These are phyloP conservation scores for Gautieria morchelliformis DNA, from an alignment of 768 basidiomycete species.

Conservation along the genomic window DNA sequence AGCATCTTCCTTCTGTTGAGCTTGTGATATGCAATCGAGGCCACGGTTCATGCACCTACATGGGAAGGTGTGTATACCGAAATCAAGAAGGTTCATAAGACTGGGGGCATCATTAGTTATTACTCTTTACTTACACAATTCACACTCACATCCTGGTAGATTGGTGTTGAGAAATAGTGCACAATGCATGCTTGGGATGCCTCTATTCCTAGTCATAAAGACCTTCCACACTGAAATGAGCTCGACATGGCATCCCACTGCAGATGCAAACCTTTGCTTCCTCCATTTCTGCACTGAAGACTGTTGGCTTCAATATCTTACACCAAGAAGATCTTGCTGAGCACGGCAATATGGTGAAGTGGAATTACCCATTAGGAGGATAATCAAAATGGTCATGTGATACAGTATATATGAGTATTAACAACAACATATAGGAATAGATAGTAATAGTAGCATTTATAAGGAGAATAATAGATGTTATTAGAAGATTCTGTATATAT, in stretches of 20 bases:
- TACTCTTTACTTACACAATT: neutral
- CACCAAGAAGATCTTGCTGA: conserved; percentile 94
- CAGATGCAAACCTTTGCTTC: conserved; percentile 79
- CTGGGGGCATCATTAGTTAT: conserved; percentile 77
- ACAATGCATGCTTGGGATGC: conserved; percentile 96
- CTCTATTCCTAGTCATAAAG: conserved; percentile 80
- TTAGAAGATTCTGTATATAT: too few relatives aligned
- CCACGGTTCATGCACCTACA: conserved; percentile 90
- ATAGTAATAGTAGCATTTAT: too few relatives aligned
- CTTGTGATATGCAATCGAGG: conserved; percentile 79
- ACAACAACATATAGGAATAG: too few relatives aligned
- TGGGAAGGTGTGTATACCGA: conserved; percentile 95
- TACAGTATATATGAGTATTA: too few relatives aligned
- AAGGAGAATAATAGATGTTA: too few relatives aligned
- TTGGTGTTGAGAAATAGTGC: conserved; percentile 98
- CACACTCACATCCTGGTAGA: conserved; percentile 49
- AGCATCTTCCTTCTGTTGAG: neutral
- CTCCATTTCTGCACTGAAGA: conserved; percentile 67
- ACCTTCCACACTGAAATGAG: conserved; percentile 84
- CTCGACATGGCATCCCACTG: conserved; percentile 93
- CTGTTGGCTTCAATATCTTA: conserved; percentile 79
- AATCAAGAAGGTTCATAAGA: conserved; percentile 89
- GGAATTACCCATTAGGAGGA: conserved; percentile 98
- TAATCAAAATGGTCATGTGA: too few relatives aligned
- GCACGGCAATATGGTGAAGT: conserved; percentile 64